Evolutionary conservation across 2,329 filamentous ascomycete genomes (phyloP).

Genomic region (Ramularia collo-cygni): DNA sequence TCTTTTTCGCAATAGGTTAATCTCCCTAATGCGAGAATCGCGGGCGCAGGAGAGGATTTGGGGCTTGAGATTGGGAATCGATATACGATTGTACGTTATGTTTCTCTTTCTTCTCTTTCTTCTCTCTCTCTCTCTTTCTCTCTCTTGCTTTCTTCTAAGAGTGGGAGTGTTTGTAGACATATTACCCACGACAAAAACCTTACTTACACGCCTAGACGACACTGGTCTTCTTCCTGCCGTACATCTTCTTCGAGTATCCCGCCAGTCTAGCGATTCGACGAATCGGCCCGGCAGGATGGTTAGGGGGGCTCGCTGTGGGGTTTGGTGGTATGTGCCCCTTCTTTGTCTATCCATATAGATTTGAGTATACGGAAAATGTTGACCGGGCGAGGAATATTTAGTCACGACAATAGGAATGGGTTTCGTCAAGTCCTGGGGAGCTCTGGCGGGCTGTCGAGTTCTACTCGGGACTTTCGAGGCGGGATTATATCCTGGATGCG

Average conservation of each 20-base stretch:
- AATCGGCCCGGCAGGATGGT: slow-evolving; percentile 26
- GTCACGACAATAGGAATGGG: slow-evolving; percentile 53
- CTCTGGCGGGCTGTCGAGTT: slow-evolving; percentile 48
- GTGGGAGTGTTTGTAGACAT: too few relatives aligned
- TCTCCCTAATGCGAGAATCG: slow-evolving; percentile 13
- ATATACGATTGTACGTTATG: slow-evolving; percentile 29
- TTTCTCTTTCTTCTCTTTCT: too few relatives aligned
- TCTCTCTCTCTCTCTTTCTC: too few relatives aligned
- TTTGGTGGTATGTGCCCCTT: slow-evolving; percentile 32
- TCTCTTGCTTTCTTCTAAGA: too few relatives aligned
- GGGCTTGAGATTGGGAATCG: slow-evolving; percentile 26
- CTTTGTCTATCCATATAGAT: not conserved
- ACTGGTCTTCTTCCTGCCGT: slow-evolving; percentile 32
- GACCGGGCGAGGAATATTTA: too few relatives aligned
- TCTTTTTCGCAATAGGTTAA: slow-evolving; percentile 9
- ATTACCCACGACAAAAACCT: too few relatives aligned
- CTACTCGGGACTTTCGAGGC: slow-evolving; percentile 56
- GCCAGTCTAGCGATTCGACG: slow-evolving; percentile 31
- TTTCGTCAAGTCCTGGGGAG: slow-evolving; percentile 46
- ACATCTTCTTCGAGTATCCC: slow-evolving; percentile 16
- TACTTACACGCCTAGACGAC: slow-evolving; percentile 9
- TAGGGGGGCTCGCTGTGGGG: slow-evolving; percentile 29
- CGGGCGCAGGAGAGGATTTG: slow-evolving; percentile 25
- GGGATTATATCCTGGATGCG: slow-evolving; percentile 38
- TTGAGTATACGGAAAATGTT: too few relatives aligned